Conservation (phyloP, 208 protist genomes). For the Leptomonas pyrrhocoris region DNA sequence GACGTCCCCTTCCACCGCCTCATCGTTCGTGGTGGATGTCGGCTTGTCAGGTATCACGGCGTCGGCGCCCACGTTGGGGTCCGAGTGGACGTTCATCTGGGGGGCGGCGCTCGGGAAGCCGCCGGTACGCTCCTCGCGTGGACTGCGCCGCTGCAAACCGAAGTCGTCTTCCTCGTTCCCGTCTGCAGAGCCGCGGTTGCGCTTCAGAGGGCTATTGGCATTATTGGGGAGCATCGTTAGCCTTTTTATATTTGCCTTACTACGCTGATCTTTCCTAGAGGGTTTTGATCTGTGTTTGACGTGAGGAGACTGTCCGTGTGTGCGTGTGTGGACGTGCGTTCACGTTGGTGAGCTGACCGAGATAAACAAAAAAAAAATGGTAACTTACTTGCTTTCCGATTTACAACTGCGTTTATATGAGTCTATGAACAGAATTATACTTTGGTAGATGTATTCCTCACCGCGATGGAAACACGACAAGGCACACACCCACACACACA, state of each 20-base stretch:
- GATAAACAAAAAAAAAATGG: not conserved
- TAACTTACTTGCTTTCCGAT: not conserved
- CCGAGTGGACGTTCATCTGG: constrained; percentile 1
- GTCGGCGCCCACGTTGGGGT: constrained; percentile 8
- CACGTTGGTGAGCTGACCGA: not conserved
- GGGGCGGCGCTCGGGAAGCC: constrained; percentile 6
- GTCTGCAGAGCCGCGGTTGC: constrained; percentile 15
- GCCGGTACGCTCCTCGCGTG: constrained; percentile 8
- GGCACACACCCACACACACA: too few relatives aligned
- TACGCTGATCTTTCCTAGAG: not conserved
- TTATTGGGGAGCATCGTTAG: constrained; percentile 15
- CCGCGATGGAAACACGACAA: too few relatives aligned
- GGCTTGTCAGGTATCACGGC: constrained; percentile 2
- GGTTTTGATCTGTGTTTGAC: too few relatives aligned
- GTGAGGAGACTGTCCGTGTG: not conserved
- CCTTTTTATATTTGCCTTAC: not conserved
- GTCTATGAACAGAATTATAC: too few relatives aligned
- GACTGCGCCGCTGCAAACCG: constrained; percentile 9
- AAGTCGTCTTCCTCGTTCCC: constrained; percentile 11
- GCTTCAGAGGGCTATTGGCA: constrained; percentile 31
- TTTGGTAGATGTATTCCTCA: too few relatives aligned
- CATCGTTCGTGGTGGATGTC: constrained; percentile 16
- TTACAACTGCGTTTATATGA: not conserved
- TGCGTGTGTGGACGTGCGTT: not conserved
- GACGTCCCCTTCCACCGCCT: constrained; percentile 7